These are phyloP conservation scores for Paraleonurus japonicus DNA, from an alignment of 257 asterid species.

Conservation along the genomic window DNA sequence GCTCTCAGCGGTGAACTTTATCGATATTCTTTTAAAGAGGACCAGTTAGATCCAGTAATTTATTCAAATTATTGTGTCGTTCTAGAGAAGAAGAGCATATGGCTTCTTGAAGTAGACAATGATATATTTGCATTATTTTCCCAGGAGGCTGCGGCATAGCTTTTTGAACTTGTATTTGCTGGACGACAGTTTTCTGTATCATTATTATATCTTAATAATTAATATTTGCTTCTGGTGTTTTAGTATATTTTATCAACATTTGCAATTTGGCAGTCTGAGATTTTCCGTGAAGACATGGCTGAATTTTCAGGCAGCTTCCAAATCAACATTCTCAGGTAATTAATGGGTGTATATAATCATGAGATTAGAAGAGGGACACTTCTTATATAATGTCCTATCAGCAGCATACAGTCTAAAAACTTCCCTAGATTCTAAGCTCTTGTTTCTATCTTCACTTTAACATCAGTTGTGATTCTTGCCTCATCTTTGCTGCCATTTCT, in stretches of 20 bases:
- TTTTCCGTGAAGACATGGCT: background rate
- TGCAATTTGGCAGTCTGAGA: background rate
- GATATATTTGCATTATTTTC: conserved; percentile 24
- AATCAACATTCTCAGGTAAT: background rate
- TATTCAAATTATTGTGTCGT: conserved; percentile 29
- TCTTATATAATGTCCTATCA: background rate
- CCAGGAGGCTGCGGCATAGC: conserved; percentile 15
- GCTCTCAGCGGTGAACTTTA: conserved; percentile 36
- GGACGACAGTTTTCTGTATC: conserved; percentile 20
- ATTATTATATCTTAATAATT: conserved; percentile 19
- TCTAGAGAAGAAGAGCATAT: conserved; percentile 8
- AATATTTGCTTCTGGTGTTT: background rate
- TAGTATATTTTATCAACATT: background rate
- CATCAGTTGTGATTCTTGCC: conserved; percentile 16
- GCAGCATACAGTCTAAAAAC: background rate
- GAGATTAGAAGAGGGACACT: background rate
- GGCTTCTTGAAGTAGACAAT: conserved; percentile 22
- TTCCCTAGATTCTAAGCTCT: background rate
- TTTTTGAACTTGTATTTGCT: conserved; percentile 14
- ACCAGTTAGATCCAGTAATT: conserved; percentile 35
- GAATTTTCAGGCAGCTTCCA: background rate
- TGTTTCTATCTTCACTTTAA: background rate
- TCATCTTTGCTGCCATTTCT: conserved; percentile 47
- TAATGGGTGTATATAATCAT: too few relatives aligned
- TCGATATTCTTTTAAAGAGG: conserved; percentile 42